A percentile compares a stretch with the other conserved stretches of the same genome.
Conservation (phyloP, 805 yeast genomes). For the Kuraishia capsulata region DNA sequence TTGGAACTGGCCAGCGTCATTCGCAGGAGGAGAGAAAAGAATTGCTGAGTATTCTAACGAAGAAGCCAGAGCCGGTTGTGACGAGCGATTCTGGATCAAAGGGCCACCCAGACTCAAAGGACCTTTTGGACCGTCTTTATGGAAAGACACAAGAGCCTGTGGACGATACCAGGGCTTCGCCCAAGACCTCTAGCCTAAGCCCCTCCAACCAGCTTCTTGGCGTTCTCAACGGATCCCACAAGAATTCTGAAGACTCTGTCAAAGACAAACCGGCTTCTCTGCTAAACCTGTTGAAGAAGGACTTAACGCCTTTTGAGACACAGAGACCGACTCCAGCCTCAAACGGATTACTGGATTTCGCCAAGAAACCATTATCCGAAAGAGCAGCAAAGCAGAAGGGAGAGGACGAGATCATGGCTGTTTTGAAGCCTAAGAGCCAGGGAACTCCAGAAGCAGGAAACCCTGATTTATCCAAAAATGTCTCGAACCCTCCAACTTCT, state of each 20-base stretch:
- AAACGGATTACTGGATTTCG: too few species aligned
- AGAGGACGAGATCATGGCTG: not conserved
- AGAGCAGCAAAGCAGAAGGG: not conserved
- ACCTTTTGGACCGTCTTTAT: too few species aligned
- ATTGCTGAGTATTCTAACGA: slow-evolving; percentile 12
- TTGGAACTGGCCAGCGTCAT: too few species aligned
- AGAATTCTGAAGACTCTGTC: too few species aligned
- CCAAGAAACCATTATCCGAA: slow-evolving; percentile 2
- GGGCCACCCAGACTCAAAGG: slow-evolving; percentile 5
- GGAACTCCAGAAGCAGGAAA: too few species aligned
- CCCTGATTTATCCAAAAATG: slow-evolving; percentile 1
- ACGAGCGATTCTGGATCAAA: slow-evolving; percentile 4
- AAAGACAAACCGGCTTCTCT: too few species aligned
- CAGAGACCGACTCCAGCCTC: too few species aligned
- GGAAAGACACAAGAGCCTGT: too few species aligned
- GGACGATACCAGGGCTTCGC: not conserved
- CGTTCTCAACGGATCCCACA: too few species aligned
- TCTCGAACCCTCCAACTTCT: not conserved
- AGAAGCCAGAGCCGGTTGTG: not conserved
- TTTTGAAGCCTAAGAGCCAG: not conserved
- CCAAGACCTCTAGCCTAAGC: not conserved
- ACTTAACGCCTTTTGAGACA: too few species aligned
- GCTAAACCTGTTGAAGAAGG: too few species aligned
- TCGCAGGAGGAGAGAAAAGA: slow-evolving; percentile 23
- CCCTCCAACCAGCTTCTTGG: not conserved